These are phyloP conservation scores for Ramaria rubella DNA, from an alignment of 768 basidiomycete genomes.

Conservation along the genomic window DNA sequence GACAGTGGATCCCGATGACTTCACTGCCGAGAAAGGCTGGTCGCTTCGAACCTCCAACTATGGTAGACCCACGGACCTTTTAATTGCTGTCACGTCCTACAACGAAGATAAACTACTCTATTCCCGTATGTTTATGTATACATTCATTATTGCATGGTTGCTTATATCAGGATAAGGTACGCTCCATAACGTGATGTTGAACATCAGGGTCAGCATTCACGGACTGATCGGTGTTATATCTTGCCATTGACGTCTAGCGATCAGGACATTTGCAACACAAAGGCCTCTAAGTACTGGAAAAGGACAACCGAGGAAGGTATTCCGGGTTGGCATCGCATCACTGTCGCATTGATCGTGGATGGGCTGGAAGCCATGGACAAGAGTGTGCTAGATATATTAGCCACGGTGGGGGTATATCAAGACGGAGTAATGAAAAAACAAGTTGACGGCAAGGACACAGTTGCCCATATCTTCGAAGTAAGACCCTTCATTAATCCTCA, in stretches of 20 bases:
- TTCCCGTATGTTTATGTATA: constrained; percentile 38
- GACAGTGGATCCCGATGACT: constrained; percentile 90
- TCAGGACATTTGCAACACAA: constrained; percentile 90
- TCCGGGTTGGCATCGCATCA: constrained; percentile 87
- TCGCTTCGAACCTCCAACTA: constrained; percentile 79
- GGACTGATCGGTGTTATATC: too few species aligned
- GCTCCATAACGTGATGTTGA: constrained; percentile 93
- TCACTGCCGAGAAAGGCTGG: constrained; percentile 72
- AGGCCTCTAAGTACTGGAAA: constrained; percentile 89
- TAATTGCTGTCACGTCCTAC: constrained; percentile 92
- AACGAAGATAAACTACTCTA: constrained; percentile 93
- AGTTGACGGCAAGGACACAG: constrained; percentile 79
- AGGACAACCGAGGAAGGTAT: constrained; percentile 74
- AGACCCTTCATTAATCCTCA: not conserved
- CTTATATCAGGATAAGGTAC: constrained; percentile 42
- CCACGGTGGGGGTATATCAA: constrained; percentile 89
- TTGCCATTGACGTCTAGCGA: not conserved
- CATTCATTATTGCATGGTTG: constrained; percentile 12
- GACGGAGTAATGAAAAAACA: constrained; percentile 95
- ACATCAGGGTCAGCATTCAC: constrained; percentile 61
- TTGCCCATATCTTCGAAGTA: constrained; percentile 95
- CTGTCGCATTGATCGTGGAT: constrained; percentile 85
- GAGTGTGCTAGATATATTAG: constrained; percentile 80
- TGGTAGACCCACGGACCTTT: constrained; percentile 83
- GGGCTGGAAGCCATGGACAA: constrained; percentile 96